Conservation (phyloP, 2,329 filamentous ascomycete genomes). For the Magnaporthiopsis rhizophila region DNA sequence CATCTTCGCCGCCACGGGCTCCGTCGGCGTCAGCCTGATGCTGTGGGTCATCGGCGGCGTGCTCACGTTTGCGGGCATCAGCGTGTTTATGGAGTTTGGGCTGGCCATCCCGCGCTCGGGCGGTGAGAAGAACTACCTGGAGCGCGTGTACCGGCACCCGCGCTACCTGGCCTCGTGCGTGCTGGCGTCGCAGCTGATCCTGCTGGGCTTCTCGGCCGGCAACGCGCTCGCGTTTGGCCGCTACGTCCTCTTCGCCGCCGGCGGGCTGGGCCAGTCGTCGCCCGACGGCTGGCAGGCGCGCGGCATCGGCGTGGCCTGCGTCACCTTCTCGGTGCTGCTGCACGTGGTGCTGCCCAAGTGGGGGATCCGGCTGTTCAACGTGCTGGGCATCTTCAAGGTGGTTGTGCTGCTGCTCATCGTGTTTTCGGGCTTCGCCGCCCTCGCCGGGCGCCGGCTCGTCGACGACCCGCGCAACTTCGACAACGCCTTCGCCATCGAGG, state of each 20-base stretch:
- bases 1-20: conserved; percentile 44
- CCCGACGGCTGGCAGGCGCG: conserved; percentile 48
- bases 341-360: conserved; percentile 47
- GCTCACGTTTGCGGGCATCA: conserved; percentile 50
- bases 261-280: conserved; percentile 38
- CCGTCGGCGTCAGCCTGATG: conserved; percentile 37
- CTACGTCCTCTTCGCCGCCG: conserved; percentile 36
- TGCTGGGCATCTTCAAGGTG: conserved; percentile 53
- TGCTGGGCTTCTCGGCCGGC: conserved; percentile 52
- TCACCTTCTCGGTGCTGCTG: conserved; percentile 45
- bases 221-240: conserved; percentile 52
- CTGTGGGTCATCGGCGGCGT: conserved; percentile 29
- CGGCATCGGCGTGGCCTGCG: conserved; percentile 44
- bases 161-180: conserved; percentile 52
- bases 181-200: conserved; percentile 51
- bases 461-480: conserved; percentile 99
- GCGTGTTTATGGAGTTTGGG: conserved; percentile 57
- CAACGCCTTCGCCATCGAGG: conserved; percentile 78
- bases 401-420: conserved; percentile 52
- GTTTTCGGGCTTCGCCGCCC: conserved; percentile 49
- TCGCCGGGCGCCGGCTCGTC: conserved; percentile 65
- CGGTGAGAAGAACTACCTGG: conserved; percentile 60
- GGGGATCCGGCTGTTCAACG: conserved; percentile 51
- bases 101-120: conserved; percentile 54
- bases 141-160: conserved; percentile 51